Evolutionary conservation across 352 stramenopile genomes (phyloP).

Genomic region (Pythium monospermum): DNA sequence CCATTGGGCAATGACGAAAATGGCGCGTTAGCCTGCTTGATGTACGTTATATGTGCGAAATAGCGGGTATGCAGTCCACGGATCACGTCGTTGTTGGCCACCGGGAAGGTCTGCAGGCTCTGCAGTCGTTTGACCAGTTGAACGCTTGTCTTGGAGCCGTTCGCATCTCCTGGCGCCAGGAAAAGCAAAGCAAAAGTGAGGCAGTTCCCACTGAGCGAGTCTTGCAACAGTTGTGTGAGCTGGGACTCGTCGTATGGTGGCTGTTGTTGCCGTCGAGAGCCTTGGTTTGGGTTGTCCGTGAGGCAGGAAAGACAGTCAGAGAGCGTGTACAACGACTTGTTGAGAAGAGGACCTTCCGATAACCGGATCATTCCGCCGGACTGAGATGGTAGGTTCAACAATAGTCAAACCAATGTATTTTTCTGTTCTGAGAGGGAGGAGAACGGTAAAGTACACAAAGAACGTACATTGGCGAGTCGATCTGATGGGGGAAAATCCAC

Average conservation of each 20-base stretch:
- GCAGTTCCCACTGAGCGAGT: constrained; percentile 48
- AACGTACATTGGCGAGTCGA: constrained; percentile 36
- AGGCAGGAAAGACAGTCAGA: constrained; percentile 30
- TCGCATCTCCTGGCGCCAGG: constrained; percentile 32
- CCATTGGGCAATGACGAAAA: neutral
- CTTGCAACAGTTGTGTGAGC: constrained; percentile 39
- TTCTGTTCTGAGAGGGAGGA: neutral
- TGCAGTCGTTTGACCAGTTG: constrained; percentile 30
- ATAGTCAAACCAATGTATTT: neutral
- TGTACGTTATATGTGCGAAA: constrained; percentile 7
- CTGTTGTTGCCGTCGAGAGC: neutral
- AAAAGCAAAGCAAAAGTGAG: constrained; percentile 42
- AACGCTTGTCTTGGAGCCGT: constrained; percentile 33
- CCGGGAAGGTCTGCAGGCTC: constrained; percentile 35
- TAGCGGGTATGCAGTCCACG: constrained; percentile 34
- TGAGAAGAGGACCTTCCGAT: constrained; percentile 44
- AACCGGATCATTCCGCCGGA: constrained; percentile 28
- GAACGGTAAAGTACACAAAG: neutral
- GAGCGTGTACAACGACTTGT: constrained; percentile 49
- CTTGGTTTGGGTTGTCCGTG: neutral
- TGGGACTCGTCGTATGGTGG: constrained; percentile 27
- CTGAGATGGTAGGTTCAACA: constrained; percentile 17
- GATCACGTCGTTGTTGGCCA: constrained; percentile 57
- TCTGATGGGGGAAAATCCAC: constrained; percentile 46
- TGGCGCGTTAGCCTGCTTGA: neutral